Evolutionary conservation across 75 land plant species (phyloP), one percentile per base, ranked within the genome.

Genomic region (Sequoia sempervirens): DNA sequence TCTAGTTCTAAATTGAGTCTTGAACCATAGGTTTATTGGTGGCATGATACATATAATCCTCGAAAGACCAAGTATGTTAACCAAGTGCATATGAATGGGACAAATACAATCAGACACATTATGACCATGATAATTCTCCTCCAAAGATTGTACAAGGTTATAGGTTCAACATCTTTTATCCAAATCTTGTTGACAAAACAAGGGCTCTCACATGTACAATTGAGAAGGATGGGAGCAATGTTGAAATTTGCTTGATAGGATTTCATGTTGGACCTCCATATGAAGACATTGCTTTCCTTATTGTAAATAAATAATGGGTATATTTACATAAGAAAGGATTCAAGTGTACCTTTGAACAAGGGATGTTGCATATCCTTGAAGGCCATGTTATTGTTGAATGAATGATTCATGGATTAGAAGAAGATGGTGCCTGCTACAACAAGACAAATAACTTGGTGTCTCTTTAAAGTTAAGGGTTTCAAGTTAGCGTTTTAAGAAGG

Each of bases 221-320:
- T 38, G 99, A 98, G 84, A 93, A 88, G 81, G 99, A 98, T 91
- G 98, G 97, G 15, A 92, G 89, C 89, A 93, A 84, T 78, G 86
- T 91, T 32, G 98, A 98, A 83, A 98, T 98, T 1, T 96, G 98
- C 85, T 40, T 94, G 38, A 96, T 98, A 28, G 87, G 99, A 84
- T 98, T 98, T 84, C 98, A 98, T 87, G 99, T 95, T 32, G 99
- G 99, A 46, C 99, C 99, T 47, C 99, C 99, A 9, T 98, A 98
- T 81, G 99, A 98, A 79, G 99, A 98, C 85, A 96, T 98, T 68
- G 99, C 36, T 34, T 34, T 34, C 36, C 36, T 34, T 34, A 34
- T 0, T 34, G 36, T 34, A 34, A 34, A 34, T 34, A 34, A 34
- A 34, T 0, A 34, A 34, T 34, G 36, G 0, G 36, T 0, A 34